Base-by-base conservation (phyloP, 768 basidiomycete genomes). In the Harrya chromipes region DNA sequence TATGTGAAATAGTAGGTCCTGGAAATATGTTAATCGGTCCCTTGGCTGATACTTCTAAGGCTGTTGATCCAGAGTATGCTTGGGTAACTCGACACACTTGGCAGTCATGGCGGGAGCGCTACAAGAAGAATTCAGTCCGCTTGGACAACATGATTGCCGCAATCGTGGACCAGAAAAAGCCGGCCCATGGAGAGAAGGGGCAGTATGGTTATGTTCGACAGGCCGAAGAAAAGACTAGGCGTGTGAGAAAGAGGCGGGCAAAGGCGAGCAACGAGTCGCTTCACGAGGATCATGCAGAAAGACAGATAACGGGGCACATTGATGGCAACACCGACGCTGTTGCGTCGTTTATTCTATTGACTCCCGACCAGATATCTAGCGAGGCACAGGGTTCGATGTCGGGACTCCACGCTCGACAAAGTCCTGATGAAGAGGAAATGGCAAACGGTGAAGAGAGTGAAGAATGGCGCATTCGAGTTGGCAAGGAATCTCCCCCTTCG, bases 101-200 rank as follows among this genome's bases (percentile, higher is more conserved):
- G 89, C 87, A 90, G 56, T 92, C 89, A 14, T 92, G 89, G 89
- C 80, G 90, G 23, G 89, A 92, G 61, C 76, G 90, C 24, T 92
- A 92, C 72, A 90, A 91, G 73, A 91, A 91, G 68, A 85, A 92
- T 52, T 72, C 86, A 0, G 62, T 70, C 7, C 81, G 87, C 10
- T 74, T 91, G 33, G 87, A 91, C 60, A 60, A 60, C 11, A 67
- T 79, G 46, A 90, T 92, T 45, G 66, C 80, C 2, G 70, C 71
- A 5, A 82, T 90, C 12, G 87, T 91, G 1, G 82, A 81, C 23
- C 75, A 83, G 62, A 87, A 81, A 62, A 85, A 83, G 57, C 84
- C 86, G 2, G 67, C 67, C 1, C 79, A 75, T 9, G 87, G 87
- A 20, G 85, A 87, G 65, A 87, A 90, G 61, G 88, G 88, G 0